These are phyloP conservation scores for Cyberlindnera petersonii DNA, from an alignment of 805 yeast species.

Conservation along the genomic window DNA sequence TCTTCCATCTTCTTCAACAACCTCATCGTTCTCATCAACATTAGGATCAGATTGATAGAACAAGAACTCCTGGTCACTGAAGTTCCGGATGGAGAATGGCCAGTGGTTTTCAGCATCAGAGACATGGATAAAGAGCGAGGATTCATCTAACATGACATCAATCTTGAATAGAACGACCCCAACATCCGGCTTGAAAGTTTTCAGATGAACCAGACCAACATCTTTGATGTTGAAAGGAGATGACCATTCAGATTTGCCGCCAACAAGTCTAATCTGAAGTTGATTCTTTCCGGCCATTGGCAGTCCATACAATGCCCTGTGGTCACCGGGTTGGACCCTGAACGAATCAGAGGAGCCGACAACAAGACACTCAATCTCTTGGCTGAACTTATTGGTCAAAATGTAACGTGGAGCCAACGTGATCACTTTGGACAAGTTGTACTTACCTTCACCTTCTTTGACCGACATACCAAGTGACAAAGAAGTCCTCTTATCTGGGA, in stretches of 20 bases:
- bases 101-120: conserved; percentile 71
- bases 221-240: conserved; percentile 84
- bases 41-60: conserved; percentile 83
- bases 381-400: conserved; percentile 56
- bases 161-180: conserved; percentile 71
- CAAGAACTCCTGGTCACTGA: conserved; percentile 80
- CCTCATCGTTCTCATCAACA: conserved; percentile 61
- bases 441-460: conserved; percentile 82
- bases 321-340: conserved; percentile 42
- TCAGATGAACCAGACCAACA: conserved; percentile 75
- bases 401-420: conserved; percentile 81
- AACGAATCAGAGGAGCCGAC: conserved; percentile 56
- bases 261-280: conserved; percentile 54
- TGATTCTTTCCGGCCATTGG: conserved; percentile 56
- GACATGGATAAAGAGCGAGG: conserved; percentile 74
- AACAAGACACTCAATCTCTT: conserved; percentile 58
- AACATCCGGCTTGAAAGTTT: conserved; percentile 57
- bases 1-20: conserved; percentile 42
- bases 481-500: conserved; percentile 52
- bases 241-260: conserved; percentile 66
- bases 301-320: conserved; percentile 62
- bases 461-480: conserved; percentile 72
- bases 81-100: conserved; percentile 92
- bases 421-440: conserved; percentile 70
- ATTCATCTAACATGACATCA: conserved; percentile 72